Evolutionary conservation across 805 yeast genomes (phyloP).

Genomic region (Zygoascus bituminiphila): DNA sequence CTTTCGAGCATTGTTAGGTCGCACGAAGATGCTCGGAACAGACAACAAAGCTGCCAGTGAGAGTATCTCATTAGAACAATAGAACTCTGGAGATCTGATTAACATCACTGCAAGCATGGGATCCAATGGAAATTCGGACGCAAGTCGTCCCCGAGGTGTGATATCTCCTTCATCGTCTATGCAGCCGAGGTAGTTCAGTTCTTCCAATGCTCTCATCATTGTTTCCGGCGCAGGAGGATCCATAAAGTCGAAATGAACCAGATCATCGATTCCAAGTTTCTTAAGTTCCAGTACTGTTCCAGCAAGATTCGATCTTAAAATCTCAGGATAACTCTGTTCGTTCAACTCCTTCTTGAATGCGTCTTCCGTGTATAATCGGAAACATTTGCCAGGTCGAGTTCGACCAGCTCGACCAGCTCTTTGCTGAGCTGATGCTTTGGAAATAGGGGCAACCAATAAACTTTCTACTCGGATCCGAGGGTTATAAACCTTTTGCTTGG

Average conservation of each 20-base stretch:
- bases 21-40: conserved; percentile 88
- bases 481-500: conserved; percentile 92
- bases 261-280: conserved; percentile 89
- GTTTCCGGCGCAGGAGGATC: conserved; percentile 99
- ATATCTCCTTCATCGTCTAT: conserved; percentile 86
- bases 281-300: conserved; percentile 88
- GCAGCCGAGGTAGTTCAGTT: conserved; percentile 82
- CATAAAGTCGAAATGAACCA: conserved; percentile 97
- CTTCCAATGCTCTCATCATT: conserved; percentile 98
- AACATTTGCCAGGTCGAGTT: conserved; percentile 97
- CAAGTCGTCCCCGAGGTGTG: conserved; percentile 81
- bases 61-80: conserved; percentile 82
- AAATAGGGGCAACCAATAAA: conserved; percentile 86
- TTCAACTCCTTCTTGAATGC: conserved; percentile 90
- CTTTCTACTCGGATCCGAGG: conserved; percentile 96
- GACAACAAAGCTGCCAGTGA: conserved; percentile 84
- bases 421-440: conserved; percentile 96
- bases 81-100: conserved; percentile 75
- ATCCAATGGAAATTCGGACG: conserved; percentile 90
- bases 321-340: conserved; percentile 95
- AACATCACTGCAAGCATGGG: conserved; percentile 93
- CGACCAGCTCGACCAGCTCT: conserved; percentile 99
- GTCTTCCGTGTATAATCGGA: conserved; percentile 91
- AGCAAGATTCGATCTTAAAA: conserved; percentile 80
- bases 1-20: conserved; percentile 82